Base-by-base conservation (phyloP, 1,139 yeast species). In the Nakaseomyces nivariensis region DNA sequence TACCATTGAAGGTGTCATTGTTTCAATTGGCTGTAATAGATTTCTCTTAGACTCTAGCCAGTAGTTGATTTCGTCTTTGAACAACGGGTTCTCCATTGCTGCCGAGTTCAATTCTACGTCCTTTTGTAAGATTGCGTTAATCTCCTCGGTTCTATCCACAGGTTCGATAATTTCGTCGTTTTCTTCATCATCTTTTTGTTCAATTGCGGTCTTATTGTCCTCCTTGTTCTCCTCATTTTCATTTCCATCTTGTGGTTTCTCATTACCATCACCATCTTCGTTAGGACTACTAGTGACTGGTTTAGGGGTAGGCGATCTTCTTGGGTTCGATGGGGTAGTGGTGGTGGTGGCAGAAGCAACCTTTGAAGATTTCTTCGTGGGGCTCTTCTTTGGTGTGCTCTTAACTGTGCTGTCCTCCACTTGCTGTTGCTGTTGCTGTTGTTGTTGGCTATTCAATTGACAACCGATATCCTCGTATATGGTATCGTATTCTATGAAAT, bases 401-500 rank as follows among this genome's bases (percentile, higher is more conserved):
- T 47, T 48, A 6, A 26, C 43, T 11, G 45, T 17, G 32, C 9
- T 27, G 31, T 17, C 34, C 42, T 11, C 49, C 36, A 10, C 6
- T 33, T 33, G 36, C 3, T 33, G 36, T 33, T 33, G 27, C 11
- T 34, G 31, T 31, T 9, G 33, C 31, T 26, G 47, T 17, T 13
- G 34, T 41, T 37, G 48, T 27, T 47, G 31, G 34, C 46, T 45
- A 34, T 42, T 41, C 45, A 48, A 34, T 37, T 44, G 43, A 51
- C 75, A 76, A 49, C 86, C 92, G 56, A 92, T 76, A 52, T 82
- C 89, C 58, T 92, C 97, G 65, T 92, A 92, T 56, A 92, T 81
- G 36, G 89, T 92, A 60, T 92, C 97, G 67, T 92, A 96, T 63
- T 92, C 97, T 26, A 92, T 86, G 67, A 89, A 94, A 61, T 90